Evolutionary conservation across 1,284 basidiomycete species (phyloP).

Genomic region (Thecaphora thlaspeos): DNA sequence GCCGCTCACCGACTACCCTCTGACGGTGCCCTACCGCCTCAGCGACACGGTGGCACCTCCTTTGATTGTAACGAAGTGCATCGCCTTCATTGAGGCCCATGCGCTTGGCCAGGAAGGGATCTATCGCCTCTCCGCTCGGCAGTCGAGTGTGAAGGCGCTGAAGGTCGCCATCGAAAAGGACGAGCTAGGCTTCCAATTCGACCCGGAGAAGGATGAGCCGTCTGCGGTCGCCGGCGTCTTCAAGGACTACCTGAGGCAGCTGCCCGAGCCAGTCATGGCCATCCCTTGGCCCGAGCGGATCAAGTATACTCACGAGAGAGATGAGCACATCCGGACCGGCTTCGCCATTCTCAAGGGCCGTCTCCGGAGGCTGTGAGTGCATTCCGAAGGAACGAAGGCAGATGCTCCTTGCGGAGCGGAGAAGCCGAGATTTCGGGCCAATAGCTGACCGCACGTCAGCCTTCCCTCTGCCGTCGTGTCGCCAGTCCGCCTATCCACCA

Average conservation of each 20-base stretch:
- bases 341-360: slow-evolving; percentile 52
- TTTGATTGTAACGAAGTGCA: slow-evolving; percentile 78
- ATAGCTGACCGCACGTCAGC: too few species aligned
- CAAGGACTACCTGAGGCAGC: slow-evolving; percentile 86
- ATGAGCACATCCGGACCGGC: slow-evolving; percentile 66
- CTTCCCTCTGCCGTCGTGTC: too few species aligned
- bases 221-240: slow-evolving; percentile 85
- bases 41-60: slow-evolving; percentile 61
- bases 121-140: slow-evolving; percentile 69
- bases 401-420: too few species aligned
- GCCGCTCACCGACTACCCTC: slow-evolving; percentile 87
- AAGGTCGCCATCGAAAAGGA: slow-evolving; percentile 86
- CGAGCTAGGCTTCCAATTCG: slow-evolving; percentile 80
- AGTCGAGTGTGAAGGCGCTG: slow-evolving; percentile 79
- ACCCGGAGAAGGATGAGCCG: slow-evolving; percentile 74
- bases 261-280: slow-evolving; percentile 89
- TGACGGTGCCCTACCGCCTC: slow-evolving; percentile 45
- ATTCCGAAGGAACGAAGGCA: neutral
- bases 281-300: slow-evolving; percentile 79
- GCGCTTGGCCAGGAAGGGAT: slow-evolving; percentile 64
- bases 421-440: too few species aligned
- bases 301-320: slow-evolving; percentile 49
- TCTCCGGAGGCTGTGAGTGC: slow-evolving; percentile 38
- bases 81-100: slow-evolving; percentile 76
- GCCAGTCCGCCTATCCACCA: slow-evolving; percentile 75